Conservation (phyloP, 202 grass and related monocot genomes). For the Schoenoplectus triqueter region DNA sequence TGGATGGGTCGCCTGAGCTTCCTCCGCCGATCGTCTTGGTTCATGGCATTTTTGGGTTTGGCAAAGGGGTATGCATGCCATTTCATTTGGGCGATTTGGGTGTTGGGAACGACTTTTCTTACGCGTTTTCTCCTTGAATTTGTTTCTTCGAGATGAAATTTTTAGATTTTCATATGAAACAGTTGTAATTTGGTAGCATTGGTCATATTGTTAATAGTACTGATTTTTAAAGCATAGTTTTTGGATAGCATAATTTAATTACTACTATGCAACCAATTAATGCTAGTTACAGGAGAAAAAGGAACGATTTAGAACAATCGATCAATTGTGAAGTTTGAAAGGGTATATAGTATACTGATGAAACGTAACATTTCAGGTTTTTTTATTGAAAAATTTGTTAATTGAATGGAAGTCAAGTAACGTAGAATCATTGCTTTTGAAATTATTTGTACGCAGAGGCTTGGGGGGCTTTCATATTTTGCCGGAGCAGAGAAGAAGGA, state of each 20-base stretch:
- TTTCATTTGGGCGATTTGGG: not conserved
- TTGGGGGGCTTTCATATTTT: slow-evolving; percentile 93
- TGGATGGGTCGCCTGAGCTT: slow-evolving; percentile 61
- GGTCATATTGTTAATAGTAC: not conserved
- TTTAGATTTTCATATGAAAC: not conserved
- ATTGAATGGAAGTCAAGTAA: slow-evolving; percentile 4
- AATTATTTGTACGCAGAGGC: slow-evolving; percentile 59
- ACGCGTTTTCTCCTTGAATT: not conserved
- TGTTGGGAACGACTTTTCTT: not conserved
- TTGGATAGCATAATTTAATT: not conserved
- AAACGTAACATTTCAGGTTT: not conserved
- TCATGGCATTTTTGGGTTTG: slow-evolving; percentile 97
- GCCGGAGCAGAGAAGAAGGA: slow-evolving; percentile 99
- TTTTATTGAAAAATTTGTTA: slow-evolving; percentile 1
- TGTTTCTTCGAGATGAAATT: not conserved
- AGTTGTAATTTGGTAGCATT: not conserved
- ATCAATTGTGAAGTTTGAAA: not conserved
- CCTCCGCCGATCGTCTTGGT: slow-evolving; percentile 94
- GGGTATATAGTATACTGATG: not conserved
- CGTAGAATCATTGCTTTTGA: not conserved
- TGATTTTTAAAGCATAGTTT: not conserved
- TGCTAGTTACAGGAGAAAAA: not conserved
- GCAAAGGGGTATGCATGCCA: slow-evolving; percentile 72
- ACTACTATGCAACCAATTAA: not conserved
- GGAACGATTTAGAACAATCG: not conserved